Evolutionary conservation across 2,329 filamentous ascomycete species (phyloP).

Genomic region (Pseudofabraea citricarpa): DNA sequence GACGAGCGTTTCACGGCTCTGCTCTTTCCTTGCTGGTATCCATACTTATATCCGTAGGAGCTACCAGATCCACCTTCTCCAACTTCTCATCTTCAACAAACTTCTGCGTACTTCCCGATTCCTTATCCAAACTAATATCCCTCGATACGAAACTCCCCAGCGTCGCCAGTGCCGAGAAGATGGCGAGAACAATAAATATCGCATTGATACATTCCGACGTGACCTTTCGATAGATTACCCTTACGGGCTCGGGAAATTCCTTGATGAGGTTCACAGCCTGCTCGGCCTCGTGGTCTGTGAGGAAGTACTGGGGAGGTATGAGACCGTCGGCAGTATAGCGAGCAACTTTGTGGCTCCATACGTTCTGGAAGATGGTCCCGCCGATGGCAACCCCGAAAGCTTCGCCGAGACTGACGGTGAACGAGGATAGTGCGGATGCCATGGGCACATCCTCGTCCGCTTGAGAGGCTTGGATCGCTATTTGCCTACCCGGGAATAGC

Average conservation of each 20-base stretch:
- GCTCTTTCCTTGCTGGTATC: too few relatives aligned
- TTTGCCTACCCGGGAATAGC: constrained; percentile 10
- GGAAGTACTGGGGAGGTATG: constrained; percentile 4
- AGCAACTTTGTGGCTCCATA: constrained; percentile 7
- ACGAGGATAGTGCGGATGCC: constrained; percentile 15
- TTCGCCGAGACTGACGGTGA: constrained; percentile 22
- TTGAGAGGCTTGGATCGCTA: constrained; percentile 12
- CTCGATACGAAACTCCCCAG: constrained; percentile 8
- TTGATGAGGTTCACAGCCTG: constrained; percentile 6
- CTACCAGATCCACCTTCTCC: not conserved
- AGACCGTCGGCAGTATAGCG: not conserved
- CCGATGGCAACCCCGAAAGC: constrained; percentile 22
- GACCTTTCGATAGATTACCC: constrained; percentile 8
- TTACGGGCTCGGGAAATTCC: constrained; percentile 5
- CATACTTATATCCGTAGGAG: too few relatives aligned
- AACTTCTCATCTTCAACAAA: constrained; percentile 2
- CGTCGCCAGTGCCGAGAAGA: constrained; percentile 7
- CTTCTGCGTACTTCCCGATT: constrained; percentile 6
- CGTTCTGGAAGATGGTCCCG: constrained; percentile 17
- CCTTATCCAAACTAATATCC: constrained; percentile 11
- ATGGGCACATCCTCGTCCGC: constrained; percentile 12
- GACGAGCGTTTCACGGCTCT: too few relatives aligned
- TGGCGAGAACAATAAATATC: constrained; percentile 11
- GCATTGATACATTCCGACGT: constrained; percentile 11
- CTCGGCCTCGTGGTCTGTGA: constrained; percentile 9